Evolutionary conservation across 345 rosid genomes (phyloP).

Genomic region (Ricinus communis): DNA sequence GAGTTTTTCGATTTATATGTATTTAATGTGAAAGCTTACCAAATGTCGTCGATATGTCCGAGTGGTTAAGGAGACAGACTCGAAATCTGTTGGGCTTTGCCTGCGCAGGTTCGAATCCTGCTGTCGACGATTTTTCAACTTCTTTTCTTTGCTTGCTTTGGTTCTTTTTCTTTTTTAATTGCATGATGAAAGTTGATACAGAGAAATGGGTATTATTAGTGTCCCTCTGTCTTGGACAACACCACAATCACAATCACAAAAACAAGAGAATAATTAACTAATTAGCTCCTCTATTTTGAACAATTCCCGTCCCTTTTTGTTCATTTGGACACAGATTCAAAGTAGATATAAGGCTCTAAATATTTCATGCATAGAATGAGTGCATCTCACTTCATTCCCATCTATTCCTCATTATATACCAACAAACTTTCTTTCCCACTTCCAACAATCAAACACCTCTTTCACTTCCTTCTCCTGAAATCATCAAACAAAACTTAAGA

Average conservation of each 20-base stretch:
- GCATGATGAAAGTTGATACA: no score
- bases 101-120: conserved; percentile 99
- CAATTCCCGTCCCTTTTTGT: no score
- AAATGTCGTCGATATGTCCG: conserved; percentile 69
- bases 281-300: no score
- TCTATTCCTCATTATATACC: background rate
- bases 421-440: no score
- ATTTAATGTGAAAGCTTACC: no score
- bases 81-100: conserved; percentile 99
- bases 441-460: background rate
- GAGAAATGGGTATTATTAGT: no score
- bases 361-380: conserved; percentile 19
- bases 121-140: conserved; percentile 62
- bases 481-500: background rate
- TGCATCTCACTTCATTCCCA: conserved; percentile 43
- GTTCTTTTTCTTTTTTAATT: background rate
- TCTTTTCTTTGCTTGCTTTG: background rate
- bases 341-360: background rate
- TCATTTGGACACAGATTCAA: no score
- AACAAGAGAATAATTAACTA: no score
- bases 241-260: no score
- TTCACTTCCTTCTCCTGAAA: background rate
- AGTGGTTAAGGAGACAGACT: conserved; percentile 99
- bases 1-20: no score
- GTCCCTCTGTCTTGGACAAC: no score